phyloP scores from a whole-genome alignment of 2,329 filamentous ascomycete genomes.

The Aspergillaceae sp. region DNA sequence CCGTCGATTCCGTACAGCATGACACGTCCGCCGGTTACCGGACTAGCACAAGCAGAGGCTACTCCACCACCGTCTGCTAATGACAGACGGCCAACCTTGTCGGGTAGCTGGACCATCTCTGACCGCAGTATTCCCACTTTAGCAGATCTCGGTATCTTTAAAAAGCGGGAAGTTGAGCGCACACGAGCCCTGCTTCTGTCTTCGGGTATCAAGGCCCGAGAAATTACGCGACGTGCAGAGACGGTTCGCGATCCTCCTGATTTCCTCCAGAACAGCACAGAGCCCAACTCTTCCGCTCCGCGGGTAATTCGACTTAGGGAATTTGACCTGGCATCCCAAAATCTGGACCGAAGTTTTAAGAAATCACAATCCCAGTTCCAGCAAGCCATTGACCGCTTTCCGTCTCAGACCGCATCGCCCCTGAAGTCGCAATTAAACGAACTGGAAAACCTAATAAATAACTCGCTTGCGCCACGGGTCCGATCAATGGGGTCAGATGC shows the following conservation, averaged over 20 bases:
- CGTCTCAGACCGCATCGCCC: slow-evolving; percentile 35
- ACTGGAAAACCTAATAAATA: slow-evolving; percentile 40
- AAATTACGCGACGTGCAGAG: slow-evolving; percentile 61
- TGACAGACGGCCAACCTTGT: slow-evolving; percentile 26
- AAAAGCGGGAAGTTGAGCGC: slow-evolving; percentile 69
- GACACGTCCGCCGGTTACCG: slow-evolving; percentile 37
- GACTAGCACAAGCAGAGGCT: slow-evolving; percentile 35
- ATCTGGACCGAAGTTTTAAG: slow-evolving; percentile 43
- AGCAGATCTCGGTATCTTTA: slow-evolving; percentile 37
- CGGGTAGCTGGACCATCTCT: slow-evolving; percentile 51
- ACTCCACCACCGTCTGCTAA: slow-evolving; percentile 16
- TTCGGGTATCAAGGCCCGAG: slow-evolving; percentile 81
- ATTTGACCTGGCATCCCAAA: slow-evolving; percentile 45
- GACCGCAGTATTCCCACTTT: slow-evolving; percentile 37
- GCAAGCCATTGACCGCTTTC: slow-evolving; percentile 38
- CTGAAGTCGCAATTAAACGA: slow-evolving; percentile 37
- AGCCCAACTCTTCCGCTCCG: slow-evolving; percentile 26
- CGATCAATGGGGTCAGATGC: slow-evolving; percentile 66
- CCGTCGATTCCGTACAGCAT: slow-evolving; percentile 21
- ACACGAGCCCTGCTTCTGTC: slow-evolving; percentile 67
- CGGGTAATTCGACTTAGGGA: slow-evolving; percentile 42
- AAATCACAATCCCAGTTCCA: slow-evolving; percentile 37
- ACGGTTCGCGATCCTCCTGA: slow-evolving; percentile 30
- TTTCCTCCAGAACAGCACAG: slow-evolving; percentile 25
- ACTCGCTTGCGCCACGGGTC: slow-evolving; percentile 50